Conservation (phyloP, 1,139 yeast species). For the Petasospora rhodanensis region DNA sequence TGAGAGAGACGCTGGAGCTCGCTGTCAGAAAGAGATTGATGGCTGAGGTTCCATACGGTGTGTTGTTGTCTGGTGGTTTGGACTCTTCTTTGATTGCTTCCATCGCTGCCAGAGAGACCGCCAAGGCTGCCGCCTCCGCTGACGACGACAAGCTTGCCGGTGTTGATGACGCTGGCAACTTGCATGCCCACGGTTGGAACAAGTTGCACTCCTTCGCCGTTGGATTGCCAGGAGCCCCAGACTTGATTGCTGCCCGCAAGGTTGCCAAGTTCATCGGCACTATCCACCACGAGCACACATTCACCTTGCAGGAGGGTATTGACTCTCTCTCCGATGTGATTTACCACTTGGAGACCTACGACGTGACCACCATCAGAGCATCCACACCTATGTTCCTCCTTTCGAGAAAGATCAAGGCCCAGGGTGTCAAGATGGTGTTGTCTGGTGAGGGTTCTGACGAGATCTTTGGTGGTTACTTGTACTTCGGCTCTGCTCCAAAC, state of each 20-base stretch:
- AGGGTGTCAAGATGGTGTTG: constrained; percentile 98
- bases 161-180: constrained; percentile 81
- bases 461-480: constrained; percentile 96
- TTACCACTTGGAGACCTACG: constrained; percentile 93
- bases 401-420: constrained; percentile 96
- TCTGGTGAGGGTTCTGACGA: constrained; percentile 99
- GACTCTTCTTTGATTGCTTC: constrained; percentile 96
- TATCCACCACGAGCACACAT: constrained; percentile 95
- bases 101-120: constrained; percentile 94
- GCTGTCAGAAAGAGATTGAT: constrained; percentile 98
- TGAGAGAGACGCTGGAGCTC: constrained; percentile 81
- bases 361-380: constrained; percentile 97
- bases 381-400: constrained; percentile 98
- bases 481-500: constrained; percentile 94
- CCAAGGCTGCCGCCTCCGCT: constrained; percentile 56
- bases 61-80: constrained; percentile 90
- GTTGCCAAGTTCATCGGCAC: constrained; percentile 96
- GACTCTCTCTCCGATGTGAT: constrained; percentile 95
- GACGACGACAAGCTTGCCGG: constrained; percentile 70
- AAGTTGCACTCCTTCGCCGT: constrained; percentile 93
- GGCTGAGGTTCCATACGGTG: constrained; percentile 99
- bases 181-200: constrained; percentile 76
- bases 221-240: constrained; percentile 98
- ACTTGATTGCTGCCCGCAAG: constrained; percentile 90
- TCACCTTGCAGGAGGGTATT: constrained; percentile 92